These are phyloP conservation scores for Pleurotus djamor DNA, from an alignment of 768 basidiomycete species.

Conservation along the genomic window DNA sequence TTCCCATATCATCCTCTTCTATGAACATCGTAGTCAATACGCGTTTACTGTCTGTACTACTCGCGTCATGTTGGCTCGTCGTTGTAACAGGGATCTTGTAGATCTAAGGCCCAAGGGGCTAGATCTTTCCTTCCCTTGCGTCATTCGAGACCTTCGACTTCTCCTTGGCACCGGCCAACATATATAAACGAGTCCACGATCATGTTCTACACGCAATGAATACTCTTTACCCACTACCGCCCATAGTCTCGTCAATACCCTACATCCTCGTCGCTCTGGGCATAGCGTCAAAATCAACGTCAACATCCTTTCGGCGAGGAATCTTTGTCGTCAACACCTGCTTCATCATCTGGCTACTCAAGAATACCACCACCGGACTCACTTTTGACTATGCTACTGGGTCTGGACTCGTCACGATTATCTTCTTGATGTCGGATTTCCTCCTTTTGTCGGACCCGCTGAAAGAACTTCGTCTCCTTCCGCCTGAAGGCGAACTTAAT, in stretches of 20 bases:
- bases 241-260: background rate
- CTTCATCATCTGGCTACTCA: background rate
- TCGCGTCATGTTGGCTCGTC: no score
- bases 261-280: background rate
- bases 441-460: background rate
- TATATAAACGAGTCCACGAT: no score
- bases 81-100: no score
- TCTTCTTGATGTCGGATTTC: background rate
- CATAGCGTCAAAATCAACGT: background rate
- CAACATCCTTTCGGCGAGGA: background rate
- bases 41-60: no score
- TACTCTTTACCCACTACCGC: background rate
- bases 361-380: background rate
- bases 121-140: no score
- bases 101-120: no score
- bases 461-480: background rate
- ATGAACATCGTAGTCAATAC: no score
- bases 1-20: no score
- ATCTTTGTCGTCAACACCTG: background rate
- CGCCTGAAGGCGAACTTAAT: background rate
- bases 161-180: no score
- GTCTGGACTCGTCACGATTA: background rate
- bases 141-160: no score
- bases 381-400: background rate
- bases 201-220: background rate